Conservation (phyloP, 192 early-diverging fungal genomes). For the Coemansia sp. region DNA sequence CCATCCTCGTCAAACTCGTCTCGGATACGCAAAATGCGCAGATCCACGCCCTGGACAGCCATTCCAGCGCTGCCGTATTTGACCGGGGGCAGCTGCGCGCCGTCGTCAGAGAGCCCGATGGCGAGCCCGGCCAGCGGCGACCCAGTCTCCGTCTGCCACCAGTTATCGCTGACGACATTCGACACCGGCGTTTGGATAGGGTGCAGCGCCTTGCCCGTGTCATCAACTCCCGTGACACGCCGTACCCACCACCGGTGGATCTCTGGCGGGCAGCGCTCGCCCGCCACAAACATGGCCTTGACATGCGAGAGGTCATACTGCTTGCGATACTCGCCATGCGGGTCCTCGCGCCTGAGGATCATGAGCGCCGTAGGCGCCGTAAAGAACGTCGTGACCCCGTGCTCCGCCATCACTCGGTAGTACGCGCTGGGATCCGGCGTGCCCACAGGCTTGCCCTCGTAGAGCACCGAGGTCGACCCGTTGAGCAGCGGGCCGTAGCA, state of each 20-base stretch:
- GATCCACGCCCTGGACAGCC: conserved; percentile 71
- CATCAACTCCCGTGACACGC: conserved; percentile 25
- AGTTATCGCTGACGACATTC: conserved; percentile 75
- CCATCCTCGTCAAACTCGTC: conserved; percentile 52
- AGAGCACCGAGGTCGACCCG: conserved; percentile 76
- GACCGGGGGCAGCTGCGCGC: conserved; percentile 35
- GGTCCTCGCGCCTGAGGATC: conserved; percentile 78
- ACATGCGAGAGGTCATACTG: conserved; percentile 65
- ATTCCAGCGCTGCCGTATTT: conserved; percentile 74
- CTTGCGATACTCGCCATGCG: conserved; percentile 54
- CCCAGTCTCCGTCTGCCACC: conserved; percentile 88
- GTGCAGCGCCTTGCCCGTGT: conserved; percentile 1
- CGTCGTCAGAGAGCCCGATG: conserved; percentile 53
- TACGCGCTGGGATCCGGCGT: conserved; percentile 77
- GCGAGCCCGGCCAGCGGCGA: conserved; percentile 74
- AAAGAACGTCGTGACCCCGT: conserved; percentile 70
- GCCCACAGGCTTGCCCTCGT: conserved; percentile 83
- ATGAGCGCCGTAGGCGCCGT: conserved; percentile 84
- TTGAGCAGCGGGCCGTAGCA: conserved; percentile 76
- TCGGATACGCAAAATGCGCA: conserved; percentile 60
- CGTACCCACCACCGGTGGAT: conserved; percentile 62
- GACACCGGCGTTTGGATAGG: conserved; percentile 20
- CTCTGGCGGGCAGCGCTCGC: conserved; percentile 80
- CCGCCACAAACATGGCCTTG: conserved; percentile 69
- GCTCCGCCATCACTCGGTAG: conserved; percentile 73